Base-by-base conservation (phyloP, 2,329 filamentous ascomycete species). In the Trichophyton mentagrophytes region DNA sequence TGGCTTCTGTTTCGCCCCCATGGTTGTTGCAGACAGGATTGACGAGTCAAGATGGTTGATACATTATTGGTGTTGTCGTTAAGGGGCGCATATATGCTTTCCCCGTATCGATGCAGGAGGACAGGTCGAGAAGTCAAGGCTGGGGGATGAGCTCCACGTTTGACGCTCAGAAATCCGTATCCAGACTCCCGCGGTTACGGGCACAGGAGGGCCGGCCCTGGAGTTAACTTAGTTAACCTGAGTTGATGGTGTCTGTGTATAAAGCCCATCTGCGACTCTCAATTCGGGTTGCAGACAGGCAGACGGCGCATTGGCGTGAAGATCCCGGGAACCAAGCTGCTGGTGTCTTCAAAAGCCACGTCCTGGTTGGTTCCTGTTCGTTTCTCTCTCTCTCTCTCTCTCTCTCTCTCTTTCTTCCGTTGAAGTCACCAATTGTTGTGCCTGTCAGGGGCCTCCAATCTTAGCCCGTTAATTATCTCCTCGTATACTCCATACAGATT, bases 301-400 rank as follows among this genome's bases (percentile, higher is more conserved):
- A 7, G 22, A 20, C 13, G 27, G 51, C 8, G 30, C 5, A 55
- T 30, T 27, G 51, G 25, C 27, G 25, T 55, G 51, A 55, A 55
- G 51, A 36, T 55, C 51, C 51, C 51, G 33, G n/a, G 51, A 36
- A 55, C 51, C 51, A 36, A 55, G 33, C 27, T 55, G 17, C 51
- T 55, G 51, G 51, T 22, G 51, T 6, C 27, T 20, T 27, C 27
- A n/a, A 9, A 55, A 55, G 51, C 51, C 51, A 55, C 27, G 9
- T 33, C 51, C 30, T 55, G 51, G 27, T 33, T 27, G 8, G 13
- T 27, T 27, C 22, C 22, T 22, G 47, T 17, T 22, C 11, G 3
- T 15, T 30, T 30, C 15, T 25, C 5, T 53, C 22, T 13, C 15
- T 8, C 17, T 17, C 27, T 30, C 15, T 25, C 5, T 53, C 22